Evolutionary conservation across 345 rosid species (phyloP).

Genomic region (Melaleuca quinquenervia): DNA sequence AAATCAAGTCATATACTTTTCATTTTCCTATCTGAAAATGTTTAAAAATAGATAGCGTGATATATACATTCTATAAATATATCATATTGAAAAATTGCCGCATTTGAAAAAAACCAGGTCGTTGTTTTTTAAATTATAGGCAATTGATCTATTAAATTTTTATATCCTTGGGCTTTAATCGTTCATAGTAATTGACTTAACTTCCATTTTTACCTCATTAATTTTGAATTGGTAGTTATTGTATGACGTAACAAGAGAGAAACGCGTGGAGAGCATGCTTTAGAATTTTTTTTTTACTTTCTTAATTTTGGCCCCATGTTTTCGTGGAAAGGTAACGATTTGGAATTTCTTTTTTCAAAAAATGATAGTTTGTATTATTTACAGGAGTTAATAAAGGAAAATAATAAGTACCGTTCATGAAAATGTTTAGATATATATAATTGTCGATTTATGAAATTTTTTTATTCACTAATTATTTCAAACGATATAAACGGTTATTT

Average conservation of each 20-base stretch:
- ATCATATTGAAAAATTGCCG: not conserved
- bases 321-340: too few relatives aligned
- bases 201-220: not conserved
- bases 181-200: not conserved
- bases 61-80: not conserved
- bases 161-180: not conserved
- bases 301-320: not conserved
- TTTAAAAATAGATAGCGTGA: not conserved
- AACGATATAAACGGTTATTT: too few relatives aligned
- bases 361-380: too few relatives aligned
- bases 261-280: not conserved
- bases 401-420: too few relatives aligned
- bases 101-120: not conserved
- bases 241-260: not conserved
- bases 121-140: not conserved
- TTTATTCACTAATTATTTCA: too few relatives aligned
- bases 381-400: too few relatives aligned
- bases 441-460: too few relatives aligned
- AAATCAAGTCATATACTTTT: too few relatives aligned
- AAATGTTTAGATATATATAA: too few relatives aligned
- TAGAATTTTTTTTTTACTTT: not conserved
- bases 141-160: not conserved
- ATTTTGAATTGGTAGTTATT: not conserved
- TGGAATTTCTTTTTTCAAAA: too few relatives aligned
- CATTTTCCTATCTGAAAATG: not conserved